Conservation (phyloP, 2,329 filamentous ascomycete genomes). For the Sclerotiophoma versabilis region DNA sequence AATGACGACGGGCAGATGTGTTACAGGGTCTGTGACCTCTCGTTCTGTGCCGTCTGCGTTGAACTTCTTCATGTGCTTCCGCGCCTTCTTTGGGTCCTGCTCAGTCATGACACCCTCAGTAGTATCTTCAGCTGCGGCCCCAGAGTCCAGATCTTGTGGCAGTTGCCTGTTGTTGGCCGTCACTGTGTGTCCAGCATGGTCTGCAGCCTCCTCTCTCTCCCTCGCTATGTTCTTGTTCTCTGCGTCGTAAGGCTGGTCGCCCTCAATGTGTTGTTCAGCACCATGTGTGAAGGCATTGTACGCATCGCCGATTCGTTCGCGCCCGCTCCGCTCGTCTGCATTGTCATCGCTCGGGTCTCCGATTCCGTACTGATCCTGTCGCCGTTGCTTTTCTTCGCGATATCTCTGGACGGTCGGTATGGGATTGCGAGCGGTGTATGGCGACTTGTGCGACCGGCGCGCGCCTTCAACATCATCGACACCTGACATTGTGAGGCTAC, state of each 20-base stretch:
- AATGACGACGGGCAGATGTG: slow-evolving; percentile 71
- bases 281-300: slow-evolving; percentile 44
- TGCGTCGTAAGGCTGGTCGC: slow-evolving; percentile 41
- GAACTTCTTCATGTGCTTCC: slow-evolving; percentile 59
- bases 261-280: slow-evolving; percentile 31
- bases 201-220: slow-evolving; percentile 37
- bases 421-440: slow-evolving; percentile 54
- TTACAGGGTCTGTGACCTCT: slow-evolving; percentile 75
- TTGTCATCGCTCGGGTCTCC: slow-evolving; percentile 27
- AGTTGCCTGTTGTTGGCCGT: slow-evolving; percentile 20
- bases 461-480: slow-evolving; percentile 52
- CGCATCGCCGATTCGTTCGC: slow-evolving; percentile 47
- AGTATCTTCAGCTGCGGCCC: slow-evolving; percentile 49
- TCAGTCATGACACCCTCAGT: slow-evolving; percentile 50
- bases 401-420: slow-evolving; percentile 58
- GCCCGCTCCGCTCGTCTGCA: slow-evolving; percentile 39
- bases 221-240: slow-evolving; percentile 48
- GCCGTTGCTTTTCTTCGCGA: slow-evolving; percentile 55
- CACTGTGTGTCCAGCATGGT: slow-evolving; percentile 40
- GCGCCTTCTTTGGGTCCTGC: slow-evolving; percentile 54
- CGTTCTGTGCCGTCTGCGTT: slow-evolving; percentile 58
- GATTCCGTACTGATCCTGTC: slow-evolving; percentile 45
- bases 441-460: slow-evolving; percentile 49
- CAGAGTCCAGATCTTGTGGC: slow-evolving; percentile 29
- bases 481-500: slow-evolving; percentile 43